Base-by-base conservation (phyloP, 106 monocot species). In the Platanthera guangdongensis region DNA sequence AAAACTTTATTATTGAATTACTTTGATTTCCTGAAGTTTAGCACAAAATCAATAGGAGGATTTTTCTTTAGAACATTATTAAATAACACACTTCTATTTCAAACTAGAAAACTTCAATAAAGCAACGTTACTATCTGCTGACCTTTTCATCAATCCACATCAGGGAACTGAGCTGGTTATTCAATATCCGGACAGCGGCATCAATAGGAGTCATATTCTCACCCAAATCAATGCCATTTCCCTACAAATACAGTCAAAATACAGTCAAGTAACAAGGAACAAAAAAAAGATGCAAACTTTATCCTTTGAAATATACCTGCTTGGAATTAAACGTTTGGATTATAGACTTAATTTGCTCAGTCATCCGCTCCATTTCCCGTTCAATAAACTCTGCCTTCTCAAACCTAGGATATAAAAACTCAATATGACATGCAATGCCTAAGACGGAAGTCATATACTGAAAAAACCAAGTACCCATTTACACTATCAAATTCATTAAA, bases 71-170 rank as follows among this genome's bases (percentile, higher is more conserved):
- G 28, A 65, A 32, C 30, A 65, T 65, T 30, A 65, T 30, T 3
- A 32, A 65, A 30, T 65, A 32, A 65, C 11, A 65, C 6, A 12
- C 4, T 11, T 13, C 6, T 21, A 60, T 65, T 32, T 4, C 28
- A 65, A 65, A 19, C 32, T 30, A 65, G 28, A 65, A 65, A 65
- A 19, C 30, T 65, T 25, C 65, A 25, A 65, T 10, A 65, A 65
- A 3, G 70, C n/a, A 70, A 48, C 46, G 14, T 47, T 48, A 48
- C 15, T n/a, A 72, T 25, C 32, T 47, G 13, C 85, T 73, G 3
- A 96, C 93, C 96, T 93, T 96, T 75, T 96, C 96, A 79, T 96
- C 93, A 71, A 93, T 91, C 90, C 93, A 96, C 89, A 96, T 67
- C 57, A 96, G 76, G 7, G 96, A 91, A 79, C 91, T 90, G 22